Base-by-base conservation (phyloP, 192 early-diverging fungal species). In the Oehlia diaphana region DNA sequence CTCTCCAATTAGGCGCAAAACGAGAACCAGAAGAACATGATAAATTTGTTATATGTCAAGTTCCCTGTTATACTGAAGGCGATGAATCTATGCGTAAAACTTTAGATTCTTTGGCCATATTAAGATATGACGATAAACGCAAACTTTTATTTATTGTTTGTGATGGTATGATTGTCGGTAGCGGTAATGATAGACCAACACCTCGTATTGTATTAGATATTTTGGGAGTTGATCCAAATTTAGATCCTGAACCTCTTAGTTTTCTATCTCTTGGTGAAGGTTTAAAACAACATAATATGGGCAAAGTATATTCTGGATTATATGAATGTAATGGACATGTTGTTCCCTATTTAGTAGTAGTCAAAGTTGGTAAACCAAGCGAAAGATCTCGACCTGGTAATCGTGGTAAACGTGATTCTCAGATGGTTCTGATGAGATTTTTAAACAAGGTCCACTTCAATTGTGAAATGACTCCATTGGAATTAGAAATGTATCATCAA, bases 341-440 rank as follows among this genome's bases (percentile, higher is more conserved):
- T n/a, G 97, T 99, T 8, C 98, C 98, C 0, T 99, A 94, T 79
- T 80, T 99, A 77, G 97, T 99, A 4, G 87, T 99, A n/a, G 96
- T 93, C 81, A 99, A 99, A 87, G 94, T 95, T 47, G 98, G 98
- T 19, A 92, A 88, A 33, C 92, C 93, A 16, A 86, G 86, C n/a
- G 98, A 99, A 87, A 85, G 93, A 53, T 86, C 91, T 64, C 89
- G 93, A 72, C 97, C 98, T 3, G 98, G 98, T 64, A 99, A 99
- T 83, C 90, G 97, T 64, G 98, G 98, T 80, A 99, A 99, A 89
- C 95, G 98, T 74, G 98, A 99, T 86, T 98, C 98, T 70, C 98
- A 99, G 85, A 92, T 99, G 88, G 88, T 99, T 53, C 88, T 98
- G 81, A 99, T 99, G 98, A 88, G 92, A 62, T 99, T 98, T 92